Evolutionary conservation across 2,329 filamentous ascomycete genomes (phyloP), one percentile per base, ranked within the genome.

Genomic region (Pyricularia pennisetigena): DNA sequence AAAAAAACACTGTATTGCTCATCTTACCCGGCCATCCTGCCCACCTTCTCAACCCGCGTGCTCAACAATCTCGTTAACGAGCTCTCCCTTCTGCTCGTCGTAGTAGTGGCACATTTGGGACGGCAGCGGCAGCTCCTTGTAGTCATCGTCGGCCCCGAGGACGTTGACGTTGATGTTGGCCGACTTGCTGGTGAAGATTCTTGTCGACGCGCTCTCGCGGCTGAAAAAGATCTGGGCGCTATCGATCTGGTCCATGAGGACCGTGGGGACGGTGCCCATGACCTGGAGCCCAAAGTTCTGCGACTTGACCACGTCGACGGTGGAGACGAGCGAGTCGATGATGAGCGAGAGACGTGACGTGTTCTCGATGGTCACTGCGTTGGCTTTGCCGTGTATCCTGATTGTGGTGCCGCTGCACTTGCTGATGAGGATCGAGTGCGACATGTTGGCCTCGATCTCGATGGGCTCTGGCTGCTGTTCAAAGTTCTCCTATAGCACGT

Each of bases 291-390:
- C 94, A 76, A 99, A 97, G 78, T 95, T 97, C 73, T 91, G 87
- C 65, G 91, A 94, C 81, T 98, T 98, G 83, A 99, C 95, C 28
- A 97, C 91, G 75, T 99, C 95, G 68, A 99, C 88, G 35, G 91
- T 93, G 65, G 92, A 96, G 65, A 98, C 92, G 12, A 98, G 88
- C 0, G 89, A 92, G 74, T 98, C 94, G 68, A 98, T 86, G 67
- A 98, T 88, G 67, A 99, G 86, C 30, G 92, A 96, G 23, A 96
- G 83, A 66, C 92, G 90, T 64, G 85, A 87, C 68, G 90, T 94
- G 81, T 97, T 97, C 80, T 98, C 95, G 73, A 98, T 86, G 5
- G 93, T 94, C 71, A 99, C 91, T n/a, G 95, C 93, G 77, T 99
- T 99, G 69, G 92, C 93, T 80, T 99, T 99, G 79, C 93, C 94